Evolutionary conservation across 306 rosid species (phyloP).

Genomic region (Rosa lucieae): DNA sequence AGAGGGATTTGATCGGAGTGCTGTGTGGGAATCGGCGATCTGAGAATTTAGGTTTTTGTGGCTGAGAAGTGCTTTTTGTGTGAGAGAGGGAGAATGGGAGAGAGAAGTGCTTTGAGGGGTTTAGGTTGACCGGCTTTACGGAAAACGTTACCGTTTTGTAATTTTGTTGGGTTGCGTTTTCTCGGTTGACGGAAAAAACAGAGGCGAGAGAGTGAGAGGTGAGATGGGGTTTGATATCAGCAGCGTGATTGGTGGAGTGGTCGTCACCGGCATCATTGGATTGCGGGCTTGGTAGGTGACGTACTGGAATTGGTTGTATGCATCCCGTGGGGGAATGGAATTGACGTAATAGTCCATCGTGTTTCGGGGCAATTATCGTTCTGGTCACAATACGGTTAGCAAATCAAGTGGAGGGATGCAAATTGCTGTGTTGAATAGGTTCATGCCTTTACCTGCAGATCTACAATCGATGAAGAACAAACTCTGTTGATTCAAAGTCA

Average conservation of each 20-base stretch:
- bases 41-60: conserved; percentile 3
- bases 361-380: conserved; percentile 32
- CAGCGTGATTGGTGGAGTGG: conserved; percentile 41
- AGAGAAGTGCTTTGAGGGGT: conserved; percentile 26
- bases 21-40: conserved; percentile 29
- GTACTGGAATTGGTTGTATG: conserved; percentile 23
- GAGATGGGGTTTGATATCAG: conserved; percentile 26
- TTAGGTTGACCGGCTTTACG: conserved; percentile 61
- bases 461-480: too few species aligned
- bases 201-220: conserved; percentile 8
- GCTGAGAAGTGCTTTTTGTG: conserved; percentile 10
- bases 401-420: too few species aligned
- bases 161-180: conserved; percentile 20
- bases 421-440: too few species aligned
- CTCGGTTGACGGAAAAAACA: conserved; percentile 59
- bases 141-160: conserved; percentile 19
- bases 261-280: conserved; percentile 51
- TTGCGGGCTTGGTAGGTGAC: conserved; percentile 50
- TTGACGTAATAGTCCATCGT: conserved; percentile 48
- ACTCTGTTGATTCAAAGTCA: too few species aligned
- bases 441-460: too few species aligned
- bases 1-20: conserved; percentile 7
- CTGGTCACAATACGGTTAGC: background rate
- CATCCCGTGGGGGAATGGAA: conserved; percentile 15
- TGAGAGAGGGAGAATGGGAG: conserved; percentile 10